These are phyloP conservation scores for Aspergillus quadrilineatus DNA, from an alignment of 2,329 filamentous ascomycete species.

Conservation along the genomic window DNA sequence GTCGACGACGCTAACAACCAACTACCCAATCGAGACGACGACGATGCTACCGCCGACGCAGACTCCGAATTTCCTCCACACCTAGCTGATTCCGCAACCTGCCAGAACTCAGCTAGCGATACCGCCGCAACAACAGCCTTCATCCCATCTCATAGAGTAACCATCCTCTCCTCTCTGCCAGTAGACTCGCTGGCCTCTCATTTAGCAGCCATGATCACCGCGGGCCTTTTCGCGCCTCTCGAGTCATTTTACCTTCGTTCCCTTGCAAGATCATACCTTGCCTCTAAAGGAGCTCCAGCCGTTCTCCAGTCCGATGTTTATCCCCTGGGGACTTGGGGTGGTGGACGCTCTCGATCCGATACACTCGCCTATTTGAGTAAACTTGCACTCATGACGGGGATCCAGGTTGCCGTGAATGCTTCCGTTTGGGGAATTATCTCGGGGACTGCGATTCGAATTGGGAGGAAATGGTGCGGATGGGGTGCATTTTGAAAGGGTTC, in stretches of 20 bases:
- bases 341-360: conserved; percentile 32
- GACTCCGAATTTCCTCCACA: conserved; percentile 18
- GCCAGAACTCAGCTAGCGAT: conserved; percentile 15
- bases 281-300: conserved; percentile 26
- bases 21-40: conserved; percentile 5
- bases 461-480: conserved; percentile 43
- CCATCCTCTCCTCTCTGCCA: conserved; percentile 43
- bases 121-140: neutral
- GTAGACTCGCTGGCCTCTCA: conserved; percentile 45
- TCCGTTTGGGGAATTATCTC: conserved; percentile 41
- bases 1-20: conserved; percentile 22
- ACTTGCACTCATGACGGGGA: conserved; percentile 36
- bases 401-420: conserved; percentile 39
- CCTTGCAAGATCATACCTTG: conserved; percentile 39
- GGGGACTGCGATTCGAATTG: conserved; percentile 39
- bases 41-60: neutral
- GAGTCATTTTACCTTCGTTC: conserved; percentile 44
- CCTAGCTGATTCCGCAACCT: conserved; percentile 20
- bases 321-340: conserved; percentile 34
- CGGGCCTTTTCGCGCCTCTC: conserved; percentile 40
- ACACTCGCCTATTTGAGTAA: conserved; percentile 38
- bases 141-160: conserved; percentile 38
- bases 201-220: conserved; percentile 38
- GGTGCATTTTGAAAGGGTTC: conserved; percentile 26
- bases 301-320: conserved; percentile 32